A percentile compares a stretch with the other conserved stretches of the same genome.
These are phyloP conservation scores for Lophiotrema nucula DNA, from an alignment of 495 filamentous ascomycete species.

Conservation along the genomic window DNA sequence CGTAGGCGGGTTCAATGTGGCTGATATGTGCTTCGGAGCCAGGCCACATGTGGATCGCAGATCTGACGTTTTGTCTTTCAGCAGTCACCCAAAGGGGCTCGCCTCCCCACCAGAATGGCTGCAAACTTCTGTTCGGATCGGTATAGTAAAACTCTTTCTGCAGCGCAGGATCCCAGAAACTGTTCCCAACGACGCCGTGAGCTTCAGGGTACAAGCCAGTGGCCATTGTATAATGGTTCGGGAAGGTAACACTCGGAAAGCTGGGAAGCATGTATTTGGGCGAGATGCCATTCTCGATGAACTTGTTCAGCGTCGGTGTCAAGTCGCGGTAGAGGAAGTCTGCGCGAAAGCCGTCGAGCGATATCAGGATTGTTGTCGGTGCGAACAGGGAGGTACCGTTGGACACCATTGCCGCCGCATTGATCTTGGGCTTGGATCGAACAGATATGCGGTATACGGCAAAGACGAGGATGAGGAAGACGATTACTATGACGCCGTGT, in stretches of 20 bases:
- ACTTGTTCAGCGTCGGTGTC: constrained; percentile 76
- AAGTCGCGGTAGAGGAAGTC: constrained; percentile 84
- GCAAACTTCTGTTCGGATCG: constrained; percentile 65
- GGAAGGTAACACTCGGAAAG: constrained; percentile 96
- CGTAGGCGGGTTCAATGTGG: constrained; percentile 63
- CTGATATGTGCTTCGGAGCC: constrained; percentile 82
- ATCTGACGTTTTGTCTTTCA: constrained; percentile 69
- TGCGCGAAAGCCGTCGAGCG: constrained; percentile 94
- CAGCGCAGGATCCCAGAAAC: constrained; percentile 80
- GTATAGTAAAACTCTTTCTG: constrained; percentile 86
- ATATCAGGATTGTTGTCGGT: constrained; percentile 90
- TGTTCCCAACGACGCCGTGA: constrained; percentile 92
- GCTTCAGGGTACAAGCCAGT: constrained; percentile 90
- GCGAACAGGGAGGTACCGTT: constrained; percentile 85
- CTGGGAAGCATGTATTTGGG: constrained; percentile 87
- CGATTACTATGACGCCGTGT: constrained; percentile 45
- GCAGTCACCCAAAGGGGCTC: constrained; percentile 94
- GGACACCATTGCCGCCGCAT: constrained; percentile 46
- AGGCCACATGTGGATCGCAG: constrained; percentile 97
- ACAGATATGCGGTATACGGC: constrained; percentile 56
- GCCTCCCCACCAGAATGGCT: constrained; percentile 88
- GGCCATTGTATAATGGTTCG: constrained; percentile 93
- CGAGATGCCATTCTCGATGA: constrained; percentile 81
- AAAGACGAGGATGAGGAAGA: constrained; percentile 55
- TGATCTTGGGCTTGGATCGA: constrained; percentile 40